Conservation (phyloP, 2,329 filamentous ascomycete genomes). For the Xylariales sp. region DNA sequence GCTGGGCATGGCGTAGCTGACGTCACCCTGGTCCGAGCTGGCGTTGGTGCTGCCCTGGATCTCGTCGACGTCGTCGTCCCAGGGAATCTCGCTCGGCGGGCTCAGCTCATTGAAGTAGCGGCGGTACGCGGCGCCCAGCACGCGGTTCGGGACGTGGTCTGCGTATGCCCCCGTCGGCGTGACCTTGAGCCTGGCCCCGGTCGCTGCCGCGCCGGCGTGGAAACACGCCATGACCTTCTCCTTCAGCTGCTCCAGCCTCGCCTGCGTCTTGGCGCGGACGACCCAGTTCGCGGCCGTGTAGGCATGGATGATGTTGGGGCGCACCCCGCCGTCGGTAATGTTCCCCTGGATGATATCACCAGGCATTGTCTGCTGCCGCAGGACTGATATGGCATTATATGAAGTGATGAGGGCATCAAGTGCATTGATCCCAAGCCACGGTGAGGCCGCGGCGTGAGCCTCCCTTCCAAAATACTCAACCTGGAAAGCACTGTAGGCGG, state of each 20-base stretch:
- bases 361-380: slow-evolving; percentile 53
- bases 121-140: slow-evolving; percentile 40
- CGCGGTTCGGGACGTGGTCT: slow-evolving; percentile 50
- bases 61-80: slow-evolving; percentile 34
- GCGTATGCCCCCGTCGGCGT: slow-evolving; percentile 40
- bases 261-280: slow-evolving; percentile 25
- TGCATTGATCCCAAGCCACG: slow-evolving; percentile 56
- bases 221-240: slow-evolving; percentile 41
- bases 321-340: slow-evolving; percentile 47
- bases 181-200: slow-evolving; percentile 43
- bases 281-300: slow-evolving; percentile 28
- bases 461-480: slow-evolving; percentile 50
- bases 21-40: slow-evolving; percentile 55
- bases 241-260: slow-evolving; percentile 33
- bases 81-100: slow-evolving; percentile 27
- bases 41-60: slow-evolving; percentile 39
- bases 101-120: slow-evolving; percentile 38
- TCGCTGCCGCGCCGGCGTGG: slow-evolving; percentile 40
- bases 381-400: slow-evolving; percentile 42
- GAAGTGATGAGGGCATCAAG: slow-evolving; percentile 50
- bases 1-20: slow-evolving; percentile 54
- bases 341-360: slow-evolving; percentile 46
- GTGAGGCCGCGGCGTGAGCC: slow-evolving; percentile 51
- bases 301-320: slow-evolving; percentile 54
- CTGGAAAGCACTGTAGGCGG: slow-evolving; percentile 43